These are phyloP conservation scores for Blastobotrys muscicola DNA, from an alignment of 805 yeast species.

Conservation along the genomic window DNA sequence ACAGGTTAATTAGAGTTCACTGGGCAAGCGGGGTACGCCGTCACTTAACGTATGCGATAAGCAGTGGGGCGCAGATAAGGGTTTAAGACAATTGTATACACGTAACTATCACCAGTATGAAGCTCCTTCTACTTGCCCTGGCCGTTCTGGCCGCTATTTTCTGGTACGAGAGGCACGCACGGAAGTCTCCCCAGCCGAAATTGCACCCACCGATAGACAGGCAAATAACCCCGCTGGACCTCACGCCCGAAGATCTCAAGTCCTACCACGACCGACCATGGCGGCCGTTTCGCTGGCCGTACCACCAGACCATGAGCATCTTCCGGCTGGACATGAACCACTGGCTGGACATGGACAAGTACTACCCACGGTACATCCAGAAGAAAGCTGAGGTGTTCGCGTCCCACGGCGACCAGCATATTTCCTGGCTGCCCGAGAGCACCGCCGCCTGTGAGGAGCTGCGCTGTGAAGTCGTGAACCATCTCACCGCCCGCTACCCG, in stretches of 20 bases:
- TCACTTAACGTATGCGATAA: no score
- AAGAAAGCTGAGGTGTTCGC: slow-evolving; percentile 53
- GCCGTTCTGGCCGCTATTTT: not conserved
- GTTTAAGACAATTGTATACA: no score
- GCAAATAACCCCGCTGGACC: slow-evolving; percentile 16
- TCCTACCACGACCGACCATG: slow-evolving; percentile 68
- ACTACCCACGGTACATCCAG: slow-evolving; percentile 54
- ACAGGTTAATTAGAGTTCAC: no score
- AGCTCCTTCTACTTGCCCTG: not conserved
- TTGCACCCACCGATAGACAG: no score
- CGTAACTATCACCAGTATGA: no score
- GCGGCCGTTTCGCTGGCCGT: slow-evolving; percentile 76
- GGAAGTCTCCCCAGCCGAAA: no score
- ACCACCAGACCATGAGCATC: slow-evolving; percentile 71
- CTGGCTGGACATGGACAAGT: slow-evolving; percentile 76
- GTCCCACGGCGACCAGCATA: slow-evolving; percentile 49
- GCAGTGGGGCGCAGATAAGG: no score
- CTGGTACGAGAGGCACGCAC: not conserved
- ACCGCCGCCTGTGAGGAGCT: slow-evolving; percentile 50
- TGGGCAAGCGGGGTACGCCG: no score
- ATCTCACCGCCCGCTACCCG: slow-evolving; percentile 56
- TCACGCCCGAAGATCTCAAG: slow-evolving; percentile 58
- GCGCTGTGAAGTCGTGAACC: slow-evolving; percentile 52
- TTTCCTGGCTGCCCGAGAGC: slow-evolving; percentile 58
- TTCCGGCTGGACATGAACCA: slow-evolving; percentile 62